These are phyloP conservation scores for Aspergillus ibericus DNA, from an alignment of 2,329 filamentous ascomycete species.

Conservation along the genomic window DNA sequence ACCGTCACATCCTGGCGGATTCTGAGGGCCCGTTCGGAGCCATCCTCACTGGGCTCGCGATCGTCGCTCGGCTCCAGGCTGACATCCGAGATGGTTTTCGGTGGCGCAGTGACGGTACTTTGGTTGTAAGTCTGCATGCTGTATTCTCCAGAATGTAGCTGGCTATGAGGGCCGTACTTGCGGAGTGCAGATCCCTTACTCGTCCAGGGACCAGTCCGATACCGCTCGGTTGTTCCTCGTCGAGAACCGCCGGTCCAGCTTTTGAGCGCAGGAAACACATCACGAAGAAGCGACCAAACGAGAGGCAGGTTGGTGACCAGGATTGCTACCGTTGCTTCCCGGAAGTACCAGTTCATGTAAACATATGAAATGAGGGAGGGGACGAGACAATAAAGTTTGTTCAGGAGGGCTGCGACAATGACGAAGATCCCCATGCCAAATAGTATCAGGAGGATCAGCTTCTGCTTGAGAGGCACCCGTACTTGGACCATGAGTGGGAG, in stretches of 20 bases:
- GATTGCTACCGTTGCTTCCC: slow-evolving; percentile 46
- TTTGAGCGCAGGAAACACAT: slow-evolving; percentile 47
- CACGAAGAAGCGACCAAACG: slow-evolving; percentile 53
- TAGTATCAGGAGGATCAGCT: slow-evolving; percentile 44
- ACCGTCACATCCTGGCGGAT: slow-evolving; percentile 44
- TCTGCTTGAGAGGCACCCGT: slow-evolving; percentile 43
- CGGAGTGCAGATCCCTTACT: slow-evolving; percentile 28
- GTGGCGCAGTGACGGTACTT: slow-evolving; percentile 26
- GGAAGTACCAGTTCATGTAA: slow-evolving; percentile 52
- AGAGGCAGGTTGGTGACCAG: slow-evolving; percentile 55
- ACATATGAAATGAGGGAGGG: slow-evolving; percentile 42
- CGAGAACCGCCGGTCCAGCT: slow-evolving; percentile 43
- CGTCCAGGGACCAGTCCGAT: slow-evolving; percentile 34
- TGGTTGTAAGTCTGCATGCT: slow-evolving; percentile 32
- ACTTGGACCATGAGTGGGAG: slow-evolving; percentile 45
- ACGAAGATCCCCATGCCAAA: slow-evolving; percentile 49
- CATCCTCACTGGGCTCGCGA: slow-evolving; percentile 36
- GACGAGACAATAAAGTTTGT: slow-evolving; percentile 50
- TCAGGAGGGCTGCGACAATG: slow-evolving; percentile 51
- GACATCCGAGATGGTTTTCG: slow-evolving; percentile 30
- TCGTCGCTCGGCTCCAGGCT: slow-evolving; percentile 30
- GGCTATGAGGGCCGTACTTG: slow-evolving; percentile 31
- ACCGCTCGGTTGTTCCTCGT: slow-evolving; percentile 31
- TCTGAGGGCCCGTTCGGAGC: slow-evolving; percentile 37
- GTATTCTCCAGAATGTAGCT: slow-evolving; percentile 30